Evolutionary conservation across 2,329 filamentous ascomycete species (phyloP).

Genomic region (Pseudogymnoascus sp.): DNA sequence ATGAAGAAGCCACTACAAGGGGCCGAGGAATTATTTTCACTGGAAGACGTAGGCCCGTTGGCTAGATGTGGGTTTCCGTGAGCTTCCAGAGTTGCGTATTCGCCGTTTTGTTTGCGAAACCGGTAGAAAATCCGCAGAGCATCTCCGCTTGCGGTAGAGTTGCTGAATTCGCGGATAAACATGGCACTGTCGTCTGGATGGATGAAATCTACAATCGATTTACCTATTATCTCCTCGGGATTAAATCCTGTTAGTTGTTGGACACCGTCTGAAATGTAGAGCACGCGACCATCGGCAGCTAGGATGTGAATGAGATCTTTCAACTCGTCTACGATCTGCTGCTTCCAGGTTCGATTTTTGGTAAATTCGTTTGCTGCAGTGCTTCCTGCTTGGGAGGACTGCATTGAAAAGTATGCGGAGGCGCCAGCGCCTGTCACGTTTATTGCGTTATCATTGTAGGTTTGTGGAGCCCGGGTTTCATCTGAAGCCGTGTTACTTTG

Average conservation of each 20-base stretch:
- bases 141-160: slow-evolving; percentile 76
- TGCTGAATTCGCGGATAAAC: slow-evolving; percentile 82
- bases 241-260: slow-evolving; percentile 69
- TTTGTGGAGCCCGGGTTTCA: background rate
- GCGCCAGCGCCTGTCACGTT: slow-evolving; percentile 27
- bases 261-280: slow-evolving; percentile 78
- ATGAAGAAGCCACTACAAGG: slow-evolving; percentile 89
- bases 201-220: slow-evolving; percentile 72
- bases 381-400: slow-evolving; percentile 25
- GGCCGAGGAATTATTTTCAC: slow-evolving; percentile 55
- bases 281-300: slow-evolving; percentile 73
- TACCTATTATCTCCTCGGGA: slow-evolving; percentile 61
- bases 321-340: slow-evolving; percentile 81
- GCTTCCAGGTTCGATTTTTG: slow-evolving; percentile 71
- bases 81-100: slow-evolving; percentile 79
- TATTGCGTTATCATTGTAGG: slow-evolving; percentile 18
- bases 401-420: slow-evolving; percentile 24
- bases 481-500: background rate
- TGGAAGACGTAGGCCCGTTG: slow-evolving; percentile 55
- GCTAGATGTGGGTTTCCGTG: slow-evolving; percentile 86
- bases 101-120: slow-evolving; percentile 64
- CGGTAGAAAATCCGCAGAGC: slow-evolving; percentile 80
- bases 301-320: slow-evolving; percentile 85
- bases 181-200: slow-evolving; percentile 79
- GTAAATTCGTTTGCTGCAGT: slow-evolving; percentile 60